Conservation (phyloP, 495 filamentous ascomycete genomes). For the Lophiostoma macrostomum region DNA sequence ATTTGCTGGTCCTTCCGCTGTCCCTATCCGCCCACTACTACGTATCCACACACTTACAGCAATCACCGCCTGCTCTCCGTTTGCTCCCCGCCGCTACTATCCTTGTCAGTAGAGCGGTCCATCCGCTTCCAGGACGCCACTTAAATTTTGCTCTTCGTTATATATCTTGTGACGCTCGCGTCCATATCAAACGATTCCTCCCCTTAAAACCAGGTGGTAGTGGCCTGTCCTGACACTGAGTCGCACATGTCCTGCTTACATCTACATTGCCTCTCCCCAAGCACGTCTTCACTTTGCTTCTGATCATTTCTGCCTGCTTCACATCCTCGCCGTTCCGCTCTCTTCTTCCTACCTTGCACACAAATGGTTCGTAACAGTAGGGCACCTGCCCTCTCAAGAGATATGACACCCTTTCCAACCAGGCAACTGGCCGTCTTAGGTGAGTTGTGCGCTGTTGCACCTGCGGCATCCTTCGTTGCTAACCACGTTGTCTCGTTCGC, state of each 20-base stretch:
- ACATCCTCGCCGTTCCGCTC: background rate
- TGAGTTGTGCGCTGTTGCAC: conserved; percentile 12
- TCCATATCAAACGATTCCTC: conserved; percentile 27
- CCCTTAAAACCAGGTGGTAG: conserved; percentile 17
- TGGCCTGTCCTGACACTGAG: conserved; percentile 6
- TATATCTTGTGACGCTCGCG: conserved; percentile 31
- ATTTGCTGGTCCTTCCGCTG: conserved; percentile 22
- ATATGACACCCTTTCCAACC: conserved; percentile 30
- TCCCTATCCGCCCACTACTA: conserved; percentile 25
- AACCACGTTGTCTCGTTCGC: conserved; percentile 7
- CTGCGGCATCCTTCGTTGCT: background rate
- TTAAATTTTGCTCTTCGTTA: conserved; percentile 29
- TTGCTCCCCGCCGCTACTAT: conserved; percentile 30
- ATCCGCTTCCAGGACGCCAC: conserved; percentile 34
- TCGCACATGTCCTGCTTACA: conserved; percentile 9
- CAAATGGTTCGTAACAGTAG: conserved; percentile 26
- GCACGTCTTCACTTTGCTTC: background rate
- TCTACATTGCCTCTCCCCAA: background rate
- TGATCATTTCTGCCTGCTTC: background rate
- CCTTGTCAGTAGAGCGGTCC: conserved; percentile 26
- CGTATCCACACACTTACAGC: conserved; percentile 28
- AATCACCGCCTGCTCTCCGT: conserved; percentile 31
- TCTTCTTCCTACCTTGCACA: background rate
- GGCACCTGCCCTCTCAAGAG: conserved; percentile 14
- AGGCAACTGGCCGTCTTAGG: conserved; percentile 32